Base-by-base conservation (phyloP, 2,329 filamentous ascomycete genomes). In the Beauveria australis region DNA sequence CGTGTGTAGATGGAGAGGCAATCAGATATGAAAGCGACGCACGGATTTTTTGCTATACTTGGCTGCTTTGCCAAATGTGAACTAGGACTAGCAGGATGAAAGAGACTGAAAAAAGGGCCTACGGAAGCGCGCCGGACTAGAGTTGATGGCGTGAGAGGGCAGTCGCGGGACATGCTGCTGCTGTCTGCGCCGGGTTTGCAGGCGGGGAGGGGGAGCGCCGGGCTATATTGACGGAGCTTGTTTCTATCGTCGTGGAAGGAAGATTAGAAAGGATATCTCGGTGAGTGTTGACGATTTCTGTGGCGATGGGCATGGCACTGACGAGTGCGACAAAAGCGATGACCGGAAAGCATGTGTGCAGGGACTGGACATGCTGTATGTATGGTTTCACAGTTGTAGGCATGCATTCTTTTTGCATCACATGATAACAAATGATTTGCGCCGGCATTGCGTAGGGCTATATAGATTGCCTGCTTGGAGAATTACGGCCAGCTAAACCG, bases 31-130 rank as follows among this genome's bases (percentile, higher is more conserved):
- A 26, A 41, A 41, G 16, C 3, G 4, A 48, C 53, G n/a, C 44
- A 59, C 60, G 41, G 18, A 62, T 46, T 51, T 28, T 28, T 28
- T 62, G 44, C 53, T 49, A 10, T 53, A 59, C 19, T 24, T 51
- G 14, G 55, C 55, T 2, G 49, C 60, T 43, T 43, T 62, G 60
- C 41, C 54, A 54, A 47, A 62, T 26, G 16, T 62, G 60, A 8
- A 62, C 5, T 7, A 54, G 28, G 28, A 61, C 28, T 2, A 61
- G n/a, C 12, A 61, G 33, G 22, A 19, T 14, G 46, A 61, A 61
- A 7, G 22, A 61, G 47, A 19, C 48, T 37, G 18, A 48, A 48
- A 22, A 22, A n/a, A 61, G 19, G 9, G 60, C 60, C 22, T 9
- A 59, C 26, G 43, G 16, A 16, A 7, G 60, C 60, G 40, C 60